These are phyloP conservation scores for Melaleuca quinquenervia DNA, from an alignment of 345 rosid species.

Conservation along the genomic window DNA sequence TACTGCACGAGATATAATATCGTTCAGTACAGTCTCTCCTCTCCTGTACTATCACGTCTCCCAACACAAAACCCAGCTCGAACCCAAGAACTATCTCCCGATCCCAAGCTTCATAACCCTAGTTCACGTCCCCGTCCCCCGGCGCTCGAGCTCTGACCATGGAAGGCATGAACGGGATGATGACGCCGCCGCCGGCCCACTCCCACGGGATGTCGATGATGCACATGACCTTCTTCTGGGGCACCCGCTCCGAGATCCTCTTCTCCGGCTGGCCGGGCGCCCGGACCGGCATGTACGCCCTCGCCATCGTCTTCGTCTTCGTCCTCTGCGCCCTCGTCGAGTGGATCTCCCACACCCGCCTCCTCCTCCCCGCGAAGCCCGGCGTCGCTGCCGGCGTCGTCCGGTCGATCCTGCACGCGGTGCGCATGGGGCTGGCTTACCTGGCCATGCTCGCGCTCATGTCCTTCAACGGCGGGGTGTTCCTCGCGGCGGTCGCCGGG, in stretches of 20 bases:
- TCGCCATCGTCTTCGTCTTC: slow-evolving; percentile 41
- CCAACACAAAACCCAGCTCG: neutral
- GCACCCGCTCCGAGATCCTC: slow-evolving; percentile 41
- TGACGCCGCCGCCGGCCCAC: neutral
- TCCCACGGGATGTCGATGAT: slow-evolving; percentile 24
- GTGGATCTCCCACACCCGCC: slow-evolving; percentile 35
- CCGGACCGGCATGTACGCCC: slow-evolving; percentile 35
- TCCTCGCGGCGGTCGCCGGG: slow-evolving; percentile 57
- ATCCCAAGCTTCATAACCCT: neutral
- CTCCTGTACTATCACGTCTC: neutral
- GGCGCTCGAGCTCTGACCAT: neutral
- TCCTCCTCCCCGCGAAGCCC: slow-evolving; percentile 12
- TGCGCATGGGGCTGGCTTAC: slow-evolving; percentile 49
- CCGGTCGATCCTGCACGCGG: slow-evolving; percentile 33
- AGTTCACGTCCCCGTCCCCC: neutral
- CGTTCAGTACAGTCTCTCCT: neutral
- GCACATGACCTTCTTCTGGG: slow-evolving; percentile 83
- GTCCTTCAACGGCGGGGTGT: slow-evolving; percentile 82
- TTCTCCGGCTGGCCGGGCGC: slow-evolving; percentile 68
- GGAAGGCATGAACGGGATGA: neutral
- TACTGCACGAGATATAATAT: neutral
- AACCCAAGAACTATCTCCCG: too few relatives aligned
- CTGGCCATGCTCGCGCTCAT: slow-evolving; percentile 74
- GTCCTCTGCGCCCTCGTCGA: slow-evolving; percentile 33
- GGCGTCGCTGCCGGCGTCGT: slow-evolving; percentile 27